A percentile compares a stretch with the other conserved stretches of the same genome.
These are phyloP conservation scores for Pyrrhoderma lamaoense DNA, from an alignment of 1,284 basidiomycete species.

Conservation along the genomic window DNA sequence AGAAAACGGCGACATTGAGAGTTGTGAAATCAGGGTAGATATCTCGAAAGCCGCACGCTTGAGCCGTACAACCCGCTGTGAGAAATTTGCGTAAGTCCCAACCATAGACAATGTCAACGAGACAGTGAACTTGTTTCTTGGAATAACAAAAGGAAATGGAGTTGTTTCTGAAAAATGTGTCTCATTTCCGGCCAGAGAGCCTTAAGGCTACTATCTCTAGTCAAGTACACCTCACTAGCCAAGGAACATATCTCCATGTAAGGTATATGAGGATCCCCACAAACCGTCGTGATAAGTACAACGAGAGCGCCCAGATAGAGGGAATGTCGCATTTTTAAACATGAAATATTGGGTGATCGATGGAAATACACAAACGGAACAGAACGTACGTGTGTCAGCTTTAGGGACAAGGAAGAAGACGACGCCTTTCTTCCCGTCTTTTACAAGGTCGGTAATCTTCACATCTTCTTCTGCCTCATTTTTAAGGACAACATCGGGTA, in stretches of 20 bases:
- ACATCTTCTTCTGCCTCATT: conserved; percentile 73
- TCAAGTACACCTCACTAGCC: too few species aligned
- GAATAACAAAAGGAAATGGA: not conserved
- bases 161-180: too few species aligned
- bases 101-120: not conserved
- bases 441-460: conserved; percentile 50
- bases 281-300: too few species aligned
- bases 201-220: too few species aligned
- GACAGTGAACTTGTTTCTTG: not conserved
- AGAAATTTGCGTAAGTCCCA: not conserved
- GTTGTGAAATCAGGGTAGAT: conserved; percentile 66
- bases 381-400: conserved; percentile 70
- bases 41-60: conserved; percentile 88
- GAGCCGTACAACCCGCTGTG: conserved; percentile 78
- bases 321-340: not conserved
- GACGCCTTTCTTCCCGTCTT: conserved; percentile 56
- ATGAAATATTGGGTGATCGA: not conserved
- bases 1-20: conserved; percentile 72
- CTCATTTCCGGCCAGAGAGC: too few species aligned
- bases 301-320: too few species aligned
- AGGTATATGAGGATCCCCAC: too few species aligned
- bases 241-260: too few species aligned
- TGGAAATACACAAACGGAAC: not conserved
- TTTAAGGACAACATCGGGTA: conserved; percentile 72
- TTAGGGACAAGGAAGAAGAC: conserved; percentile 81